Evolutionary conservation across 2,329 filamentous ascomycete genomes (phyloP).

Genomic region (Fusarium secorum): DNA sequence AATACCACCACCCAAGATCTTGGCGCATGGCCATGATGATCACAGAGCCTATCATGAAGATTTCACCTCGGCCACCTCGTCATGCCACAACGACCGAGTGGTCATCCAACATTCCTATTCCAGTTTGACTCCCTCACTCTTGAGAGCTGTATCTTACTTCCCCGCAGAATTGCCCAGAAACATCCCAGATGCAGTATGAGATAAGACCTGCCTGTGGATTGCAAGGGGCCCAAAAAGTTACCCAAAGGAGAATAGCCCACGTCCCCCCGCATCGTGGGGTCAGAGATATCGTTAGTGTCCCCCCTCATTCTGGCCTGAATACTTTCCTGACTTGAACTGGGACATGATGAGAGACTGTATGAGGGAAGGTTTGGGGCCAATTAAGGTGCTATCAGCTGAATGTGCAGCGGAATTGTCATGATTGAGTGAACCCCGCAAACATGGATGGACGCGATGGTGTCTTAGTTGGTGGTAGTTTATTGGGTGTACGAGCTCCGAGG

Average conservation of each 20-base stretch:
- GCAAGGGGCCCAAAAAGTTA: constrained; percentile 27
- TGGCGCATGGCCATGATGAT: constrained; percentile 1
- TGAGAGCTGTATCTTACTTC: neutral
- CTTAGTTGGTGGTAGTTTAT: neutral
- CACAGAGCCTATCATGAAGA: neutral
- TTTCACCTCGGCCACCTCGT: neutral
- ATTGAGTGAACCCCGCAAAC: constrained; percentile 4
- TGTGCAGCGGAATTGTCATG: neutral
- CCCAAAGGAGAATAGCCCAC: constrained; percentile 20
- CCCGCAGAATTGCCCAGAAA: constrained; percentile 4
- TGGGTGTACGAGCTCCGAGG: neutral
- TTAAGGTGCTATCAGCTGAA: neutral
- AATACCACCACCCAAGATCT: neutral
- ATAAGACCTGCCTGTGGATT: constrained; percentile 3
- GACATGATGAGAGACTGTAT: neutral
- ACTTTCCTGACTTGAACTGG: constrained; percentile 21
- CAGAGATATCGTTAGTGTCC: neutral
- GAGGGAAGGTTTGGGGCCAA: neutral
- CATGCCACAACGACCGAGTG: neutral
- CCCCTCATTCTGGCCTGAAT: constrained; percentile 18
- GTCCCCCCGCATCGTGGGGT: constrained; percentile 16
- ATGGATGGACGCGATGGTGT: neutral
- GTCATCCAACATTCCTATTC: constrained; percentile 13
- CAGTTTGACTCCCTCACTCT: neutral
- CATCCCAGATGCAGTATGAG: constrained; percentile 24